Base-by-base conservation (phyloP, 257 asterid genomes). In the Coffea eugenioides region DNA sequence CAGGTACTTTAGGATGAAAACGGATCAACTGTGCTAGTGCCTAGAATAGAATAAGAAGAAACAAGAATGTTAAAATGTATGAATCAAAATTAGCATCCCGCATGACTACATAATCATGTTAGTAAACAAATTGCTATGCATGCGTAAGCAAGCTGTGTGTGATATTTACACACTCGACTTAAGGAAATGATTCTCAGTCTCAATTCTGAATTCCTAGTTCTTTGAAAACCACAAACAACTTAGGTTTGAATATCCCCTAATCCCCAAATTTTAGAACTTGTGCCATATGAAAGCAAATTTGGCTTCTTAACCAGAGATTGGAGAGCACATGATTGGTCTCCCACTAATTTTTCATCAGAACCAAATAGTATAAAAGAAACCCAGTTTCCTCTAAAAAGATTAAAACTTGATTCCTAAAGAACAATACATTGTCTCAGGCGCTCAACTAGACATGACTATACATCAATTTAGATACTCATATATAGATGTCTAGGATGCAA, bases 1-100 rank as follows among this genome's bases (percentile, higher is more conserved):
- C 92, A 72, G 99, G 90, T n/a, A 92, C 91, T 86, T 90, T 96
- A 41, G 99, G 97, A 82, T 96, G 98, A 87, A 91, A 89, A 78
- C 97, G 89, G 73, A 96, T 90, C 72, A 91, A 88, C 79, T 90
- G 91, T 34, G 97, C 98, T 75, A 96, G 87, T 69, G 89, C 99
- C 98, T 94, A 80, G 46, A 56, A 39, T 80, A 80, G 45, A 43
- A 80, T 62, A 43, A 80, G 54, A 85, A 41, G 65, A 75, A 31
- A 8, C 4, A 48, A 56, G 21, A 59, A 46, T 15, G 75, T 75
- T 8, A 11, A 27, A 25, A 80, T 23, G 46, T 48, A 49, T 6
- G 41, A 66, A n/a, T 62, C 73, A 49, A 27, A 73, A 51, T 43
- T 41, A 36, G 45, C 71, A 56, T 20, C 45, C 13, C 12, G 23